Evolutionary conservation across 2,329 filamentous ascomycete species (phyloP).

Genomic region (Fusarium penzigii): DNA sequence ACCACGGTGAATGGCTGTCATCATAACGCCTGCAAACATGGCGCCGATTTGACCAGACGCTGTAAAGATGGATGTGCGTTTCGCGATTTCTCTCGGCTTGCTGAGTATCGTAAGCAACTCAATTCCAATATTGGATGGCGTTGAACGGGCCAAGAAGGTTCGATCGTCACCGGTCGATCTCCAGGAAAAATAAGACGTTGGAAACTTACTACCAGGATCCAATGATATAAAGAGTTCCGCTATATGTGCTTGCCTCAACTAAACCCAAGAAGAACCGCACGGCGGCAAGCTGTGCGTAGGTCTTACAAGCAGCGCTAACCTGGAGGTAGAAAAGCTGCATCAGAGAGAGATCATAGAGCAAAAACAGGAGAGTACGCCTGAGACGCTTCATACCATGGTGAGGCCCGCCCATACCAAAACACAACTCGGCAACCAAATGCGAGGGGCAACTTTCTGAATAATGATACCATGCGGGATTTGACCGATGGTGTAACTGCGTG

Average conservation of each 20-base stretch:
- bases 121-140: too few relatives aligned
- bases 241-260: slow-evolving; percentile 28
- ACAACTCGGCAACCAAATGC: slow-evolving; percentile 50
- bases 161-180: too few relatives aligned
- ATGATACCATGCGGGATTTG: slow-evolving; percentile 48
- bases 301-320: slow-evolving; percentile 24
- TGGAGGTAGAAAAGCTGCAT: too few relatives aligned
- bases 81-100: slow-evolving; percentile 62
- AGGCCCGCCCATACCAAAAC: slow-evolving; percentile 50
- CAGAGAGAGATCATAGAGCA: too few relatives aligned
- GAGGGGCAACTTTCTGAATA: slow-evolving; percentile 49
- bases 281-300: slow-evolving; percentile 24
- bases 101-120: too few relatives aligned
- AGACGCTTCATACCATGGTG: slow-evolving; percentile 40
- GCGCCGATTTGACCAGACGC: slow-evolving; percentile 56
- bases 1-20: slow-evolving; percentile 45
- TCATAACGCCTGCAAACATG: slow-evolving; percentile 58
- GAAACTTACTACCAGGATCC: slow-evolving; percentile 52
- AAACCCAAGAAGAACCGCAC: slow-evolving; percentile 29
- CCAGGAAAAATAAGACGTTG: too few relatives aligned
- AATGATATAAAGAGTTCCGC: slow-evolving; percentile 36
- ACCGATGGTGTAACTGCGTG: slow-evolving; percentile 33
- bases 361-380: too few relatives aligned
- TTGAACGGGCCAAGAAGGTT: too few relatives aligned
- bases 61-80: slow-evolving; percentile 59